Evolutionary conservation across 2,329 filamentous ascomycete genomes (phyloP), one percentile per base, ranked within the genome.

Genomic region (Allantophomopsis lycopodina): DNA sequence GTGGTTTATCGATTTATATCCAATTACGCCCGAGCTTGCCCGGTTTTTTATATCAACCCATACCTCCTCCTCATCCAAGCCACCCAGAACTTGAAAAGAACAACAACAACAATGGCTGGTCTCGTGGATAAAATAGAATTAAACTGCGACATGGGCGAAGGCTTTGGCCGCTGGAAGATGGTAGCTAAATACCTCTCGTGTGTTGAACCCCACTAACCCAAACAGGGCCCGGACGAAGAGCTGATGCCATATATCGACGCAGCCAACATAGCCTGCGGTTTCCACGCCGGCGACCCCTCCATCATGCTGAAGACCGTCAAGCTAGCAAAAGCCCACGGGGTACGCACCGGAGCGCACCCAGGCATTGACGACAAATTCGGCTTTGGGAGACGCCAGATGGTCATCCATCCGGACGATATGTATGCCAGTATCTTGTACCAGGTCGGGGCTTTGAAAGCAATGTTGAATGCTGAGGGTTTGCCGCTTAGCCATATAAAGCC

Each of bases 351-450:
- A 7, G 77, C 77, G 0, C 76, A 82, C 47, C 76, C 76, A 0
- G 74, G 75, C 2, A 60, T 79, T 1, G 74, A 71, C n/a, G 76
- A 81, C 51, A 62, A 78, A 16, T 66, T 74, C 56, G 76, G 76
- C 7, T 81, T 81, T 48, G 76, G 76, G 2, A 62, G 76, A 2
- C 65, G 76, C 14, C 68, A 73, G 44, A 79, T 81, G 54, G 68
- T 71, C 35, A 62, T 80, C 48, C 58, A 62, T 1, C 62, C 69
- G 1, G 68, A 70, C 14, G 73, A 78, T 47, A 59, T 73, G 44
- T 71, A 69, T 1, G 70, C 72, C 7, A 67, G 71, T 44, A 63
- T 71, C 1, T 55, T 75, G 23, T 81, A 80, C 54, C 76, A 80
- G 50, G 66, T 81, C 28, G 76, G 76, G 2, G 73, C 76, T 0